Evolutionary conservation across 1,284 basidiomycete species (phyloP), one percentile per base, ranked within the genome.

Genomic region (Cryptococcus hybrid): DNA sequence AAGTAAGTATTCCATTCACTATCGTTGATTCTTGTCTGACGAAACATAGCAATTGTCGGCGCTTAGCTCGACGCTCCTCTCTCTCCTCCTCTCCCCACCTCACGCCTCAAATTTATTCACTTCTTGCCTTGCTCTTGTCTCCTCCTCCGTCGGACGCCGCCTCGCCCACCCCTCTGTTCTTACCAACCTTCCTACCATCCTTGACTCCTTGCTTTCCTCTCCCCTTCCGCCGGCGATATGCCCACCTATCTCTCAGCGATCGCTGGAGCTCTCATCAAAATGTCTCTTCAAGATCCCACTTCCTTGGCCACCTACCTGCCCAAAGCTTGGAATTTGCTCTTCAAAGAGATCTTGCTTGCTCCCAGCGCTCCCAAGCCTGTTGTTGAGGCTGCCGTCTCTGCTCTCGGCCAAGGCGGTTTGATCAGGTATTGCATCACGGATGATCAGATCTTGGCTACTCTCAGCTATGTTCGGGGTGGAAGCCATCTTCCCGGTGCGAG

Each of bases 41-140:
- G 13, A 6, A 13, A 36, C 30, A 7, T 69, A 94, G 91, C 82
- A 85, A 51, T 81, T 92, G 39, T 84, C 89, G 7, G 64, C 82
- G 15, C 83, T 93, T 57, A 86, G 86, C 34, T 82, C 83, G 30
- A 80, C 84, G 11, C 83, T 96, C 35, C 85, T 95, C 12, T 80
- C 84, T 9, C 84, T 94, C 38, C 92, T 38, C 86, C 88, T 51
- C 80, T 91, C n/a, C 83, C 18, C 93, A 90, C 74, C 83, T 96
- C 50, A 88, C 92, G 1, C 86, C 90, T 73, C 86, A 88, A 40
- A 82, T 88, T 15, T 95, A 92, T 73, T 85, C 86, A 36, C 83
- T 90, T 50, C 82, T 96, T 58, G 84, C 90, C 36, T 86, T 87
- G 60, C 81, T 93, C 4, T 86, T 92, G 59, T 79, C 84, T 5